These are phyloP conservation scores for Eragrostis curvula DNA, from an alignment of 176 grass and related monocot species.

Conservation along the genomic window DNA sequence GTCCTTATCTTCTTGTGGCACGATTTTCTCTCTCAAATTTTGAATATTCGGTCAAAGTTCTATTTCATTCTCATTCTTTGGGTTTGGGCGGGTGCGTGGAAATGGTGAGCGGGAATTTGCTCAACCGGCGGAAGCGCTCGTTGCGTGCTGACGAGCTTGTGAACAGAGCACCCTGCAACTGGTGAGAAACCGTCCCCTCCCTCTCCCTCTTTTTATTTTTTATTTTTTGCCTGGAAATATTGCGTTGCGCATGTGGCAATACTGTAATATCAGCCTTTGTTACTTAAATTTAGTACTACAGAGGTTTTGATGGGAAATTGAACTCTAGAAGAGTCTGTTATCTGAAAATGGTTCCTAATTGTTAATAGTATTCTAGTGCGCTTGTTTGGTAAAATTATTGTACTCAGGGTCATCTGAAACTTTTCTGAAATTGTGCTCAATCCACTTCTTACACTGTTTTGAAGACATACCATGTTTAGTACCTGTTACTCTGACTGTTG, in stretches of 20 bases:
- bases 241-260: conserved; percentile 25
- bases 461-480: not conserved
- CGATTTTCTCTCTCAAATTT: not conserved
- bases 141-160: conserved; percentile 93
- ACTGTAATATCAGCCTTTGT: not conserved
- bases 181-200: conserved; percentile 48
- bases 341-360: not conserved
- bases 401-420: not conserved
- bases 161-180: conserved; percentile 72
- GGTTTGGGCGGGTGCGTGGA: not conserved
- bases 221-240: not conserved
- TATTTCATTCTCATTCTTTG: not conserved
- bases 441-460: not conserved
- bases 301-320: not conserved
- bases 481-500: not conserved
- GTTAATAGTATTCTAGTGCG: not conserved
- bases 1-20: not conserved
- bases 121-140: conserved; percentile 68
- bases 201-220: conserved; percentile 11
- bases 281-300: not conserved
- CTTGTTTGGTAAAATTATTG: not conserved
- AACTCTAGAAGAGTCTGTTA: conserved; percentile 13
- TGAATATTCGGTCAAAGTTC: too few relatives aligned
- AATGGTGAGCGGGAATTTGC: conserved; percentile 75
- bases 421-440: not conserved